These are phyloP conservation scores for Leishmania guyanensis DNA, from an alignment of 208 protist genomes.

Conservation along the genomic window DNA sequence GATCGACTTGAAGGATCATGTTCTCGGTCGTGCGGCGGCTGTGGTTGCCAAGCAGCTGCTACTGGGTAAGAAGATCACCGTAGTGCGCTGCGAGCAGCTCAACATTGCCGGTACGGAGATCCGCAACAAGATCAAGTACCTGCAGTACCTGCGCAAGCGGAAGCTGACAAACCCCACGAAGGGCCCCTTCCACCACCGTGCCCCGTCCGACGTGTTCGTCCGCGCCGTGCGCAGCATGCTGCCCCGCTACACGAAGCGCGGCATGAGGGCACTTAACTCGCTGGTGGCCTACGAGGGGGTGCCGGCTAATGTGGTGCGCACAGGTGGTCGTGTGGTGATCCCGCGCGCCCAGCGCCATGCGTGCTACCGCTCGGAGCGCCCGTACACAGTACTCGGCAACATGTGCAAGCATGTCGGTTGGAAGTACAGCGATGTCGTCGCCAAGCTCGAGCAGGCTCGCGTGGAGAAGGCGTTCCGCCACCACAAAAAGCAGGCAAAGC, in stretches of 20 bases:
- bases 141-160: constrained; percentile 95
- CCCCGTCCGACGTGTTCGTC: constrained; percentile 96
- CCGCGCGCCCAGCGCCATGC: constrained; percentile 75
- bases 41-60: constrained; percentile 98
- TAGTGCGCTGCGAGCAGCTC: constrained; percentile 97
- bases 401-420: constrained; percentile 90
- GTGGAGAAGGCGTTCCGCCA: constrained; percentile 71
- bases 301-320: constrained; percentile 69
- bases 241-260: constrained; percentile 92
- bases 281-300: constrained; percentile 87
- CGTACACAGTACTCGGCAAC: constrained; percentile 85
- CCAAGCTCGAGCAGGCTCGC: constrained; percentile 79
- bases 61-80: constrained; percentile 95
- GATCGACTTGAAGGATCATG: constrained; percentile 97
- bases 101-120: constrained; percentile 95
- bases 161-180: constrained; percentile 97
- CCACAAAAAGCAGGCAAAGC: constrained; percentile 73
- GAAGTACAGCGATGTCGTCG: constrained; percentile 86
- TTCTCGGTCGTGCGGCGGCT: constrained; percentile 97
- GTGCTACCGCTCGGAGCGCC: constrained; percentile 77
- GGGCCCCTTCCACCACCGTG: constrained; percentile 98
- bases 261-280: constrained; percentile 70
- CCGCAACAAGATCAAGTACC: constrained; percentile 98
- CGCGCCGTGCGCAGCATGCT: constrained; percentile 98
- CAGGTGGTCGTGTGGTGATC: constrained; percentile 69